Evolutionary conservation across 2,329 filamentous ascomycete species (phyloP), one percentile per base, ranked within the genome.

Genomic region (Rosellinia necatrix): DNA sequence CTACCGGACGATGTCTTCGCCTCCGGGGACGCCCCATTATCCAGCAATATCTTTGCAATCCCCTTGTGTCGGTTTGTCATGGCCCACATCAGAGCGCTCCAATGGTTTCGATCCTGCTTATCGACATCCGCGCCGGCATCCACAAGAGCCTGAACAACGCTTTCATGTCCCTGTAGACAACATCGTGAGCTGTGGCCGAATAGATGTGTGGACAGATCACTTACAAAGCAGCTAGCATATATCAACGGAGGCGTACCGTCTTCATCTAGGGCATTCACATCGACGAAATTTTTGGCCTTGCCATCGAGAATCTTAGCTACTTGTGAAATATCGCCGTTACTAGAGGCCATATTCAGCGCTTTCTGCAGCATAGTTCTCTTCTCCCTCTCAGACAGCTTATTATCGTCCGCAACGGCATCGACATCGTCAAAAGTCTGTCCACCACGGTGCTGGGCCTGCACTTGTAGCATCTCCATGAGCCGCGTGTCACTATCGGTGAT

Each of bases 21-120:
- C 67, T 97, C 93, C 3, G 92, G 89, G n/a, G 92, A 96, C 17
- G 94, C 94, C 13, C 92, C 92, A 67, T 94, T 90, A 71, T 99
- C 93, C 29, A 99, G 82, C 13, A 99, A 78, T 9, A 92, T 81
- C 74, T 97, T 97, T 30, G 93, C 92, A 64, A 99, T 99, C 43
- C 87, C 87, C 75, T 97, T 97, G 75, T 99, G 94, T 54, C 92
- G 81, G 73, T 99, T 99, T 53, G 94, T 99, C 91, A 97, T 97
- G 46, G 94, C 93, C 94, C 94, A 99, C 92, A 99, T 99, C 59
- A 99, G 80, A 12, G 94, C 90, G 68, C 91, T 97, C 94, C 94
- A 99, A 70, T 96, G 89, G 70, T 97, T 97, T 61, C 88, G 90
- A 71, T 99, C 94, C 74, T 97, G 93, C 67, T 88, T 88, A 75